These are phyloP conservation scores for Geosmithia morbida DNA, from an alignment of 2,329 filamentous ascomycete species.

Conservation along the genomic window DNA sequence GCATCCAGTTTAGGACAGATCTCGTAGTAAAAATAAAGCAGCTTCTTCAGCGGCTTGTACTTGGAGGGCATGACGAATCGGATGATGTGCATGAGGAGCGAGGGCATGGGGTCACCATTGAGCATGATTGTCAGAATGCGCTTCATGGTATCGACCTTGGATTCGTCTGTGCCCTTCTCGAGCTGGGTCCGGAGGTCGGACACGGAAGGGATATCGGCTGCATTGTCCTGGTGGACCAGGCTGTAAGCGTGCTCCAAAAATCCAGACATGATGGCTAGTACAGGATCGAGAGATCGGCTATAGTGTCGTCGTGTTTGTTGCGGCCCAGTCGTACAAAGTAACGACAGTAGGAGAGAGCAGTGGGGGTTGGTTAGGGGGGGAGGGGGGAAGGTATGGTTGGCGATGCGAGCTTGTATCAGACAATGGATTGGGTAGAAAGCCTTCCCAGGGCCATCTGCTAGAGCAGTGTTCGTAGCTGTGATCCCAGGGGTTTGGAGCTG, in stretches of 20 bases:
- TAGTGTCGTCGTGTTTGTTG: conserved; percentile 1
- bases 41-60: conserved; percentile 91
- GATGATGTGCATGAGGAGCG: conserved; percentile 98
- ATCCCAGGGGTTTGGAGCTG: conserved; percentile 8
- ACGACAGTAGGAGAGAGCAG: conserved; percentile 11
- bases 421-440: conserved; percentile 5
- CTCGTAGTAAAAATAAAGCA: conserved; percentile 98
- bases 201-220: conserved; percentile 77
- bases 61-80: conserved; percentile 99
- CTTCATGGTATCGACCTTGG: conserved; percentile 92
- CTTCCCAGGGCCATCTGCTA: conserved; percentile 15
- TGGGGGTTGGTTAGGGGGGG: conserved; percentile 16
- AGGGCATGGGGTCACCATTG: conserved; percentile 91
- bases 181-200: conserved; percentile 87
- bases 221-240: conserved; percentile 94
- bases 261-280: conserved; percentile 56
- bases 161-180: conserved; percentile 87
- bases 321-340: conserved; percentile 8
- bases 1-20: conserved; percentile 93
- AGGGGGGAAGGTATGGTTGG: conserved; percentile 7
- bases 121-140: conserved; percentile 94
- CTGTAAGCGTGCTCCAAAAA: conserved; percentile 95
- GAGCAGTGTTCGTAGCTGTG: conserved; percentile 9
- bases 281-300: conserved; percentile 7
- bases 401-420: conserved; percentile 1